phyloP scores from a whole-genome alignment of 768 basidiomycete genomes.

The Mycena amicta region DNA sequence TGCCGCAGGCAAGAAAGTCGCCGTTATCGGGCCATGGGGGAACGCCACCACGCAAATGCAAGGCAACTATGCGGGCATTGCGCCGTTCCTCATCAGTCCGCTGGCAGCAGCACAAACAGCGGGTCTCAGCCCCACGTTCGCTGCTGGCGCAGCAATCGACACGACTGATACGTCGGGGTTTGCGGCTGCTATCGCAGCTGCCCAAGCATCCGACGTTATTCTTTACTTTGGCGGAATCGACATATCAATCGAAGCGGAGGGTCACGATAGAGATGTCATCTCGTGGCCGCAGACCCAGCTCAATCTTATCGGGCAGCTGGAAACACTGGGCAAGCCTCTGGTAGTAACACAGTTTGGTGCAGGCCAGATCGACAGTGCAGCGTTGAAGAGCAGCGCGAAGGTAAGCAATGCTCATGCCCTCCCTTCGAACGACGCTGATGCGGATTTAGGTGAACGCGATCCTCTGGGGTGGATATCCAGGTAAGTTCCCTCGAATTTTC shows the following conservation, averaged over 20 bases:
- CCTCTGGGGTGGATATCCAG: conserved; percentile 58
- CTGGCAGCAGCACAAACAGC: conserved; percentile 49
- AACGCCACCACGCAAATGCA: conserved; percentile 60
- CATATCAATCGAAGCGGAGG: conserved; percentile 50
- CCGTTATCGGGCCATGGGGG: conserved; percentile 61
- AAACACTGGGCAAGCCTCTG: conserved; percentile 51
- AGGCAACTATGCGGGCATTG: conserved; percentile 57
- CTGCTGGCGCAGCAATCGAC: conserved; percentile 43
- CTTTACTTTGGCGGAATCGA: conserved; percentile 61
- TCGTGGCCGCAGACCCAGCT: conserved; percentile 61
- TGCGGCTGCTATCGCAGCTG: conserved; percentile 53
- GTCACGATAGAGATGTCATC: conserved; percentile 47
- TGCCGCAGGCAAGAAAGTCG: conserved; percentile 48
- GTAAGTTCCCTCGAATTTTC: no score
- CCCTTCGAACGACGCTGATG: background rate
- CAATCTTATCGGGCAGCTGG: conserved; percentile 47
- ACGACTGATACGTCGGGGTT: conserved; percentile 46
- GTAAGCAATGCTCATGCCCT: conserved; percentile 32
- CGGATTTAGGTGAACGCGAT: conserved; percentile 49
- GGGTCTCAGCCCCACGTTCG: conserved; percentile 49
- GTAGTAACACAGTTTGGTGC: conserved; percentile 59
- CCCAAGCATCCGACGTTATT: conserved; percentile 49
- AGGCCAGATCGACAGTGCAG: conserved; percentile 54
- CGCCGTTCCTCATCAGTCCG: conserved; percentile 59
- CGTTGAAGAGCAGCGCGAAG: conserved; percentile 44